phyloP scores from a whole-genome alignment of 2,329 filamentous ascomycete genomes.

The Epichloe uncinata region DNA sequence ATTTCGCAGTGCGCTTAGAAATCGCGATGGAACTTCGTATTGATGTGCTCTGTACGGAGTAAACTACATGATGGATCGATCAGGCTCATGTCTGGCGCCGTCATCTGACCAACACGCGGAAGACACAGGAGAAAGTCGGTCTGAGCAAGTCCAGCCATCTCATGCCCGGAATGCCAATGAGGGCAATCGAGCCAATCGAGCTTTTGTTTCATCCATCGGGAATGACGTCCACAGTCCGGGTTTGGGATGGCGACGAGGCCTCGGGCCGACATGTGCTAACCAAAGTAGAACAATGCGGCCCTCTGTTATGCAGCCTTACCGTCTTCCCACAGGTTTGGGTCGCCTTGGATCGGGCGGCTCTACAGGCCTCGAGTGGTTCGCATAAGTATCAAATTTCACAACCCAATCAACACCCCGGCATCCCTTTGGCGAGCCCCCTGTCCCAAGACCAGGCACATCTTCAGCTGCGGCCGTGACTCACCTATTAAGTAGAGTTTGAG shows the following conservation, averaged over 20 bases:
- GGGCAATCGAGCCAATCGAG: no score
- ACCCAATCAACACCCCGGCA: conserved; percentile 1
- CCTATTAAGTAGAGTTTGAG: not conserved
- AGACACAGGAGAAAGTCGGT: no score
- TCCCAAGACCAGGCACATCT: not conserved
- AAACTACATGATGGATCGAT: no score
- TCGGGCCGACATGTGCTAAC: not conserved
- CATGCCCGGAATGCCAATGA: no score
- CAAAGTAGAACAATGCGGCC: not conserved
- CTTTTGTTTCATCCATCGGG: no score
- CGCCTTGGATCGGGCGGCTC: not conserved
- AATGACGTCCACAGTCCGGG: no score
- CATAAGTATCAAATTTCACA: not conserved
- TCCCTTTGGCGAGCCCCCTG: not conserved
- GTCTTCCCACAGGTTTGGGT: conserved; percentile 1
- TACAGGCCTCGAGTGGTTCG: not conserved
- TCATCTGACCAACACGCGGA: no score
- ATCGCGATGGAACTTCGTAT: no score
- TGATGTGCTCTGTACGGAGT: no score
- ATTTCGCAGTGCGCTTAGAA: no score
- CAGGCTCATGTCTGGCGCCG: no score
- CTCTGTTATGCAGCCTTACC: conserved; percentile 5
- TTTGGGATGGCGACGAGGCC: not conserved
- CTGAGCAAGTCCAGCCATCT: not conserved
- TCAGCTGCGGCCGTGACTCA: not conserved